Evolutionary conservation across 345 rosid genomes (phyloP), one percentile per base, ranked within the genome.

Genomic region (Eucalyptus marginata): DNA sequence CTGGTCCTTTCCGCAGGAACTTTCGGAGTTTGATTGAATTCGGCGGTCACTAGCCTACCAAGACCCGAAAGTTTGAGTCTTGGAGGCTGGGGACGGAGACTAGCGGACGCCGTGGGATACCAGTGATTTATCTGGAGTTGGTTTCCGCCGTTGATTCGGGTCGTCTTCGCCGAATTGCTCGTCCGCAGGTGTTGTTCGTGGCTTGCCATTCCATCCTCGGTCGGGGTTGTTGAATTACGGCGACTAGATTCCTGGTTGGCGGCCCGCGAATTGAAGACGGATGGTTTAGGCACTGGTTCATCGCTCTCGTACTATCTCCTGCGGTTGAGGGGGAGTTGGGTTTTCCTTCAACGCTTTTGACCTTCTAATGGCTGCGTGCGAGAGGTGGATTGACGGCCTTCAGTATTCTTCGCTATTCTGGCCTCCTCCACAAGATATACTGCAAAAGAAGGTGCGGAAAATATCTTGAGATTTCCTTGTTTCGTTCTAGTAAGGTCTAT

Each of bases 361-460:
- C 15, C 83, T 10, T 76, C 46, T 76, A 40, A 76, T 76, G 83
- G 83, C 83, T 92, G 93, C 96, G 89, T 94, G 96, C 58, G 99
- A 94, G 95, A 94, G 98, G 90, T 97, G 99, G 99, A 96, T 95
- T 89, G 99, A 96, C 92, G 96, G 99, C 64, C 98, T 97, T 90
- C 96, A 94, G 86, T 95, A 92, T 93, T 97, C 99, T 20, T 97
- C 97, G 49, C 91, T 97, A 89, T 96, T 96, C 90, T 92, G 99
- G 95, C 95, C 96, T 92, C 96, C 99, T 0, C 99, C 99, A 8
- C 96, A 92, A 40, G 99, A 96, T 91, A 93, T 92, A 59, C 94
- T 92, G 71, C 97, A 96, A 86, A 94, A 96, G 88, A 95, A 97
- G 99, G 99, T 96, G 87, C 64, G 86, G 62, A 56, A 27, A 29